phyloP scores from a whole-genome alignment of 2,329 filamentous ascomycete species.

The Westerdykella ornata region DNA sequence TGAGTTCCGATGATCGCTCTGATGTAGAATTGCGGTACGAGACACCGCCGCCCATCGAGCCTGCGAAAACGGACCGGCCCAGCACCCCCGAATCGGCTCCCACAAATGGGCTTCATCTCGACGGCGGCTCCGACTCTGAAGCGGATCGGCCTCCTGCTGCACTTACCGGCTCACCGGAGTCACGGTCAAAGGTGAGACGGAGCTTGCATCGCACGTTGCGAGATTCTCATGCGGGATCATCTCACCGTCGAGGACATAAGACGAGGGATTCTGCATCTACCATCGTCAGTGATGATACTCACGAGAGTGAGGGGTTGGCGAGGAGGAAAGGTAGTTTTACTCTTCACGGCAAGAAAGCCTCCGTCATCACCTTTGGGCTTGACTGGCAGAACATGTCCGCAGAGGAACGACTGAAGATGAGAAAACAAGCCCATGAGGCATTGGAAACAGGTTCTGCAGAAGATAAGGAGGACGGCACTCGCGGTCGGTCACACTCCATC shows the following conservation, averaged over 20 bases:
- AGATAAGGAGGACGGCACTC: conserved; percentile 10
- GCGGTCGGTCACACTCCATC: conserved; percentile 6
- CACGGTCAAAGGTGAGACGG: conserved; percentile 66
- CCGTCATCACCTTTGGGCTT: conserved; percentile 91
- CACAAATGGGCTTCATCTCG: conserved; percentile 20
- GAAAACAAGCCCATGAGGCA: conserved; percentile 33
- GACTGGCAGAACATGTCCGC: conserved; percentile 62
- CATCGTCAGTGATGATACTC: conserved; percentile 41
- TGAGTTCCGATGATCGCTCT: conserved; percentile 27
- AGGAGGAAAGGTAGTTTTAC: conserved; percentile 86
- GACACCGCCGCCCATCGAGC: conserved; percentile 28
- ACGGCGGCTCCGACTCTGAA: conserved; percentile 27
- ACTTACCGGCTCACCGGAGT: conserved; percentile 40
- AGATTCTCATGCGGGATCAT: conserved; percentile 62
- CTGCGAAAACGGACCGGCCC: conserved; percentile 11
- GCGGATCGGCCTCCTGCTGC: conserved; percentile 21
- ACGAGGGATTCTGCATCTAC: conserved; percentile 66
- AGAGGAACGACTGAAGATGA: conserved; percentile 36
- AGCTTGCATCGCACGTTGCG: conserved; percentile 86
- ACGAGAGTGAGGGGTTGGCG: conserved; percentile 61
- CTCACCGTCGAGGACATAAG: conserved; percentile 65
- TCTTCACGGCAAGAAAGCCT: conserved; percentile 95
- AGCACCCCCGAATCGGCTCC: conserved; percentile 22
- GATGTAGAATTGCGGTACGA: conserved; percentile 27
- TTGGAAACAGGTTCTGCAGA: conserved; percentile 22